Conservation (phyloP, 1,284 basidiomycete species). For the Trichosporon sp. region DNA sequence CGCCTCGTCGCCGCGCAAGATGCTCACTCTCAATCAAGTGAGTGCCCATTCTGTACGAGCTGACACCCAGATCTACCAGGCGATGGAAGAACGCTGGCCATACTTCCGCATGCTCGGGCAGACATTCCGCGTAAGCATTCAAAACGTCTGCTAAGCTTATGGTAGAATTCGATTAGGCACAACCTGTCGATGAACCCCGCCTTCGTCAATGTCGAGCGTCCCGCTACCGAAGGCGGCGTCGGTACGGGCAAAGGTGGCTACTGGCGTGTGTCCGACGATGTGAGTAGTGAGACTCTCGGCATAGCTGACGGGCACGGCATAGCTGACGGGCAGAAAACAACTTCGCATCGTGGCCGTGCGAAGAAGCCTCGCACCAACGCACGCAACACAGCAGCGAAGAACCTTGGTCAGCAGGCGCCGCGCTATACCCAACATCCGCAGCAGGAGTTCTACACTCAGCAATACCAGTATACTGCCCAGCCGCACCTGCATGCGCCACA, state of each 20-base stretch:
- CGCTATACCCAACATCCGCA: not conserved
- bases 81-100: conserved; percentile 34
- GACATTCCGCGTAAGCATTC: conserved; percentile 25
- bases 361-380: conserved; percentile 13
- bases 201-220: conserved; percentile 56
- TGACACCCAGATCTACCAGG: conserved; percentile 30
- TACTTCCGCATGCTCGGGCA: conserved; percentile 20
- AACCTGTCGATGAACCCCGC: conserved; percentile 73
- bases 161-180: conserved; percentile 71
- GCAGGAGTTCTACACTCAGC: not conserved
- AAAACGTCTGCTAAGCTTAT: not conserved
- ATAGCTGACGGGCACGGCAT: conserved; percentile 5
- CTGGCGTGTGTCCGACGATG: conserved; percentile 30
- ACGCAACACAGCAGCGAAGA: not conserved
- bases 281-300: conserved; percentile 4
- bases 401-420: not conserved
- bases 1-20: conserved; percentile 27
- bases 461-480: not conserved
- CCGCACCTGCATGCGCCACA: not conserved
- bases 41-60: not conserved
- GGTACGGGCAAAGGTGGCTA: conserved; percentile 35
- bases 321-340: conserved; percentile 7
- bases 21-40: conserved; percentile 30
- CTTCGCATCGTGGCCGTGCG: conserved; percentile 13
- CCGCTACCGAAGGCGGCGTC: conserved; percentile 19